Evolutionary conservation across 1,284 basidiomycete species (phyloP).

Genomic region (Trichosporon sp.): DNA sequence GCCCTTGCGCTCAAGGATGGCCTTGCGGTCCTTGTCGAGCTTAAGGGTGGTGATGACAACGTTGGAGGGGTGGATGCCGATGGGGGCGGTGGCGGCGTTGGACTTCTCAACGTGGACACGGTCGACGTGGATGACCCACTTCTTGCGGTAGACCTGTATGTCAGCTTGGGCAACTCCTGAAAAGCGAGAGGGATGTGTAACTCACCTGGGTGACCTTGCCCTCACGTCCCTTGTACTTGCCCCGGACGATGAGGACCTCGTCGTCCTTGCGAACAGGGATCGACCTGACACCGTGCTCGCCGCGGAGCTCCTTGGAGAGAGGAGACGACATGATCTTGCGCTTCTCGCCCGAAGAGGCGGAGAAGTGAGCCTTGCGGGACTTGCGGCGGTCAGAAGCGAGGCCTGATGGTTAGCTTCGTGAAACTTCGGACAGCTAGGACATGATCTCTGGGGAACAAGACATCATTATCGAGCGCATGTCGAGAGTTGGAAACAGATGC

Average conservation of each 20-base stretch:
- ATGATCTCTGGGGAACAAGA: constrained; percentile 1
- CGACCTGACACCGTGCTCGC: constrained; percentile 89
- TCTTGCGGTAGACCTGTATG: constrained; percentile 96
- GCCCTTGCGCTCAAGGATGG: constrained; percentile 59
- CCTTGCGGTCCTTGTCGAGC: constrained; percentile 60
- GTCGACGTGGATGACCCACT: constrained; percentile 97
- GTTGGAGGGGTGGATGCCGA: constrained; percentile 96
- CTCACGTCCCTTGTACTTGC: constrained; percentile 97
- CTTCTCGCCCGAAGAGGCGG: constrained; percentile 86
- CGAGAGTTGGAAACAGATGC: too few species aligned
- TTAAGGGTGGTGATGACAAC: constrained; percentile 93
- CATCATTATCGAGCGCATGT: not conserved
- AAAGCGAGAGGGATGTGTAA: too few species aligned
- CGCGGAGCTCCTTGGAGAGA: constrained; percentile 91
- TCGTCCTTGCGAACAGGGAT: constrained; percentile 97
- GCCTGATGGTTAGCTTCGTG: constrained; percentile 38
- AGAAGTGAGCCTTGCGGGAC: constrained; percentile 95
- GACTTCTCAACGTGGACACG: constrained; percentile 98
- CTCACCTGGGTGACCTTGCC: constrained; percentile 84
- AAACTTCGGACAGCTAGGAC: not conserved
- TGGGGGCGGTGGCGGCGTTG: constrained; percentile 89
- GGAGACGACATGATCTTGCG: constrained; percentile 98
- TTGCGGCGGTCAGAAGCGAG: constrained; percentile 72
- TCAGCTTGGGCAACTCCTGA: too few species aligned
- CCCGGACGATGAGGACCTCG: constrained; percentile 94